A percentile compares a stretch with the other conserved stretches of the same genome.
These are phyloP conservation scores for Sugiyamaella castrensis DNA, from an alignment of 1,139 yeast species.

Conservation along the genomic window DNA sequence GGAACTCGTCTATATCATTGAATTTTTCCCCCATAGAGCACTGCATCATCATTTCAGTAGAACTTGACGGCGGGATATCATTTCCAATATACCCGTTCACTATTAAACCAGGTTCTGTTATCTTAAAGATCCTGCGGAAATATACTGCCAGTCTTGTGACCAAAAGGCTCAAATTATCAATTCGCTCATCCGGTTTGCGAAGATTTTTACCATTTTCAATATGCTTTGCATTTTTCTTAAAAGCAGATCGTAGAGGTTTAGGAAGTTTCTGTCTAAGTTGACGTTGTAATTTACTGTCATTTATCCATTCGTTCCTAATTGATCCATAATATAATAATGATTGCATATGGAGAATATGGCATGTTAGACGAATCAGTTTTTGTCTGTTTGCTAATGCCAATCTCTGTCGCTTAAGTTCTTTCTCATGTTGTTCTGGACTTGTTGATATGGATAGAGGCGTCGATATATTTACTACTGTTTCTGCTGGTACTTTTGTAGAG, in stretches of 20 bases:
- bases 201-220: slow-evolving; percentile 9
- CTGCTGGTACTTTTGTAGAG: slow-evolving; percentile 1
- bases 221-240: slow-evolving; percentile 10
- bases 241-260: slow-evolving; percentile 8
- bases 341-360: slow-evolving; percentile 13
- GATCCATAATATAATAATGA: slow-evolving; percentile 13
- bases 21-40: slow-evolving; percentile 7
- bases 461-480: slow-evolving; percentile 3
- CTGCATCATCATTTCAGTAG: slow-evolving; percentile 1
- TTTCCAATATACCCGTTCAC: slow-evolving; percentile 4
- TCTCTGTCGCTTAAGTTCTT: slow-evolving; percentile 3
- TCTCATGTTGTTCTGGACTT: neutral
- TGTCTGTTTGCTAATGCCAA: slow-evolving; percentile 4
- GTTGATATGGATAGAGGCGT: neutral
- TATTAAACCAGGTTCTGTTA: slow-evolving; percentile 5
- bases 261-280: slow-evolving; percentile 11
- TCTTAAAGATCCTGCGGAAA: slow-evolving; percentile 3
- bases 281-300: slow-evolving; percentile 10
- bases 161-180: slow-evolving; percentile 5
- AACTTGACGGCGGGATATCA: neutral
- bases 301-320: slow-evolving; percentile 15
- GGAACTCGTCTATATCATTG: slow-evolving; percentile 7
- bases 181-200: slow-evolving; percentile 6
- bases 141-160: slow-evolving; percentile 11
- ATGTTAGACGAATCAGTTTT: slow-evolving; percentile 5